These are phyloP conservation scores for Vanrija sp. DNA, from an alignment of 1,284 basidiomycete genomes.

Conservation along the genomic window DNA sequence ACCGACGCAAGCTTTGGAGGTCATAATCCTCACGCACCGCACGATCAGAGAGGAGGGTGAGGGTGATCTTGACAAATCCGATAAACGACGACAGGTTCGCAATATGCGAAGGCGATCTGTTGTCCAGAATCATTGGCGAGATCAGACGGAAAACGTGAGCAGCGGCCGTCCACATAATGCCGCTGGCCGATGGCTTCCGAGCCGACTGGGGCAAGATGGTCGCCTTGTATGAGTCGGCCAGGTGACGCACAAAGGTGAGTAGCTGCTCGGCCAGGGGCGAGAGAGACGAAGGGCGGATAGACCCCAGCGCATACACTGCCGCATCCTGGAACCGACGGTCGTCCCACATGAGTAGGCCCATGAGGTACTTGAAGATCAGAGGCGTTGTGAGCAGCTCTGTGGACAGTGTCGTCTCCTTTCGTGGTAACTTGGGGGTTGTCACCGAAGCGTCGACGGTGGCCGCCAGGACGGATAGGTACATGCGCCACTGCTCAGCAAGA, in stretches of 20 bases:
- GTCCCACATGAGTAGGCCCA: constrained; percentile 82
- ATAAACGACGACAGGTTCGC: constrained; percentile 70
- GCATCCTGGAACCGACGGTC: constrained; percentile 77
- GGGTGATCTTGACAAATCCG: constrained; percentile 79
- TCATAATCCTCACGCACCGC: constrained; percentile 74
- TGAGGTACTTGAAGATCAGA: constrained; percentile 77
- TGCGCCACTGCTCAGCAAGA: constrained; percentile 79
- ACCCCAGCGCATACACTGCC: constrained; percentile 81
- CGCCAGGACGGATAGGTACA: constrained; percentile 78
- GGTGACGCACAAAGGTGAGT: constrained; percentile 70
- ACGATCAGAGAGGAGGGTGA: constrained; percentile 66
- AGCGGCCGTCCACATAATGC: constrained; percentile 81
- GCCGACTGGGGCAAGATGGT: constrained; percentile 7
- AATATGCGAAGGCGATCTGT: constrained; percentile 64
- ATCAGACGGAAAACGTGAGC: constrained; percentile 85
- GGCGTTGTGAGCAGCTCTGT: constrained; percentile 55
- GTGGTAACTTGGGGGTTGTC: constrained; percentile 54
- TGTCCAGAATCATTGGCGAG: constrained; percentile 68
- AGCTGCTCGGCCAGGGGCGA: constrained; percentile 79
- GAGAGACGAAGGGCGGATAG: constrained; percentile 72
- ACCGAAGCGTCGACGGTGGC: constrained; percentile 55
- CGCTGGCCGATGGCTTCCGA: constrained; percentile 64
- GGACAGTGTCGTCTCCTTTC: constrained; percentile 50
- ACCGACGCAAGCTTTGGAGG: constrained; percentile 75
- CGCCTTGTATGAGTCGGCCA: constrained; percentile 53